Evolutionary conservation across 805 yeast species (phyloP), one percentile per base, ranked within the genome.

Genomic region (Myxozyma kluyveri): DNA sequence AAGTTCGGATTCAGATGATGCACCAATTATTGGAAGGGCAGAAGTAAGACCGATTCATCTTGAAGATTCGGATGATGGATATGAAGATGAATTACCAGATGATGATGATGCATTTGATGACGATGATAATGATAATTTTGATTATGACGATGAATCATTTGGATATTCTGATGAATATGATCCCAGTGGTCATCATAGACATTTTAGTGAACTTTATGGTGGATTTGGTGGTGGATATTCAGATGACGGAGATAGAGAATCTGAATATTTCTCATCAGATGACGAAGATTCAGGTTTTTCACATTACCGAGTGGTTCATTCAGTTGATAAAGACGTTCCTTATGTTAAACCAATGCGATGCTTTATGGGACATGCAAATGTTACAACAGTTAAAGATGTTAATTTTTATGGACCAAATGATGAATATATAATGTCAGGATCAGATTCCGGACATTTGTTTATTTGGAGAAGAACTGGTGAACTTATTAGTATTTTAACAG

Each of bases 401-500:
- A 53, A 52, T 29, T 58, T 57, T 26, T 58, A 29, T 36, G 61
- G 61, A 10, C 41, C 45, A 19, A 24, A 49, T 22, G 61, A 58
- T 39, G 61, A 58, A 36, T 58, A 57, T 32, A 50, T 58, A 19
- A 41, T 58, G 49, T 52, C 61, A 12, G 61, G 61, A n/a, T 58
- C 61, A 5, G 61, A 57, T 35, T 49, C 49, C 35, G 60, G 60
- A 7, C 54, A 57, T 27, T 27, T 58, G 26, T 57, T 58, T 32
- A 44, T 58, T 21, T 58, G 61, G 61, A 51, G 45, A 33, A 9
- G 26, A 2, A 49, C 56, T 2, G 32, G 52, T 10, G 41, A 40
- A 12, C 44, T 56, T 17, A 53, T 57, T 29, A 54, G 53, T 9
- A 49, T 58, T 10, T 40, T 58, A 3, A 43, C 50, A 7, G 61